Conservation (phyloP, 192 early-diverging fungal genomes). For the Chytriomyces confervae region DNA sequence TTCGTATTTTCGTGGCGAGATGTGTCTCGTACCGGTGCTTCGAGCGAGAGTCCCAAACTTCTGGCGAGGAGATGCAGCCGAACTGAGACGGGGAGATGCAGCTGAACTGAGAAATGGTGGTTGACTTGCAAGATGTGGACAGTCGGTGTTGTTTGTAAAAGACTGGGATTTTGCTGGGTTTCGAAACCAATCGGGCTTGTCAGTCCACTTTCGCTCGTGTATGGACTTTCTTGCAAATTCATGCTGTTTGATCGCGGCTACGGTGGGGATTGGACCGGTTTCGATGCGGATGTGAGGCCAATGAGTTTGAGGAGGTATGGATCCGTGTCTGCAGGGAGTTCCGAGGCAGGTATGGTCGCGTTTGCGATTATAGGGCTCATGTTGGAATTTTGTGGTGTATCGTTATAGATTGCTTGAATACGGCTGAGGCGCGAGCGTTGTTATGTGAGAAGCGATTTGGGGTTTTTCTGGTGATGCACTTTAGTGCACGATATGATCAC, state of each 20-base stretch:
- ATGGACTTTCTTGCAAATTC: neutral
- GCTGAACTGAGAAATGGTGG: no score
- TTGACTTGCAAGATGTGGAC: no score
- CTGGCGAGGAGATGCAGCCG: no score
- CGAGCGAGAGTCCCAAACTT: no score
- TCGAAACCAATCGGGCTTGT: neutral
- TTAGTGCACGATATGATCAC: neutral
- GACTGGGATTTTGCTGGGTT: no score
- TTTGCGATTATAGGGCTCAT: neutral
- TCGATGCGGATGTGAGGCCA: conserved; percentile 1
- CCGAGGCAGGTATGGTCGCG: neutral
- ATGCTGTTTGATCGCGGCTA: neutral
- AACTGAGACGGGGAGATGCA: no score
- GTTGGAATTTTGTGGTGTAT: no score
- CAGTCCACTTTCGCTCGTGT: neutral
- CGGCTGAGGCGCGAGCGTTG: neutral
- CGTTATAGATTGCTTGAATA: no score
- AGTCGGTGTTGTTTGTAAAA: no score
- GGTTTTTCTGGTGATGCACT: neutral
- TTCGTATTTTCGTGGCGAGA: no score
- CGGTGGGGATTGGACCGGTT: neutral
- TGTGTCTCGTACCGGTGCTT: no score
- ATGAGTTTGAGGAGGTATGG: conserved; percentile 26
- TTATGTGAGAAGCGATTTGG: conserved; percentile 11
- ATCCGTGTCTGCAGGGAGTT: conserved; percentile 10